Evolutionary conservation across 2,329 filamentous ascomycete genomes (phyloP).

Genomic region (Cercospora brassicicola): DNA sequence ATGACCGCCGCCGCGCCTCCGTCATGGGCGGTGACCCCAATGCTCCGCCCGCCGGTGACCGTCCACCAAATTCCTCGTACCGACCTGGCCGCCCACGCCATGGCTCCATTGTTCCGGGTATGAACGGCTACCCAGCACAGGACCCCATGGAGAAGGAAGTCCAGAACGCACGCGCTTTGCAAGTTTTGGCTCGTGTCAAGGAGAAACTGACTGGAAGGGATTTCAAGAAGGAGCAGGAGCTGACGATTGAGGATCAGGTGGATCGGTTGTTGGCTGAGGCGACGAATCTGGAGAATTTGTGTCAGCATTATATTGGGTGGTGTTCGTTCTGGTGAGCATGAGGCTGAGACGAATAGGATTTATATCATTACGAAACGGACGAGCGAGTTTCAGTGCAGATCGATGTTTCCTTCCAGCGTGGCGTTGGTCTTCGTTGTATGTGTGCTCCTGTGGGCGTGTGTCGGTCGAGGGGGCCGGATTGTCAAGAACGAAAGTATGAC

Average conservation of each 20-base stretch:
- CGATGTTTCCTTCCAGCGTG: no score
- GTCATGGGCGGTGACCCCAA: constrained; percentile 38
- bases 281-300: constrained; percentile 94
- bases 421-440: no score
- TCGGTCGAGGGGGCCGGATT: no score
- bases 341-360: not conserved
- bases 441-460: no score
- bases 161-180: constrained; percentile 88
- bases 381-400: no score
- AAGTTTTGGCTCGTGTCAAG: constrained; percentile 86
- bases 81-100: constrained; percentile 9
- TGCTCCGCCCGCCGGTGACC: constrained; percentile 34
- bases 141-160: constrained; percentile 62
- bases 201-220: constrained; percentile 94
- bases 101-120: constrained; percentile 31
- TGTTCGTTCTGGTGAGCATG: constrained; percentile 84
- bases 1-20: constrained; percentile 33
- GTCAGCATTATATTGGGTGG: constrained; percentile 99
- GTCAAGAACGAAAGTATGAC: no score
- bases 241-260: constrained; percentile 83
- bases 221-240: constrained; percentile 81
- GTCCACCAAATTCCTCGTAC: constrained; percentile 32
- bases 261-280: constrained; percentile 93
- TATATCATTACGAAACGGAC: not conserved
- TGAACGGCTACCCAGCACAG: constrained; percentile 33